These are phyloP conservation scores for Leccinum subrobustum DNA, from an alignment of 1,284 basidiomycete genomes.

Conservation along the genomic window DNA sequence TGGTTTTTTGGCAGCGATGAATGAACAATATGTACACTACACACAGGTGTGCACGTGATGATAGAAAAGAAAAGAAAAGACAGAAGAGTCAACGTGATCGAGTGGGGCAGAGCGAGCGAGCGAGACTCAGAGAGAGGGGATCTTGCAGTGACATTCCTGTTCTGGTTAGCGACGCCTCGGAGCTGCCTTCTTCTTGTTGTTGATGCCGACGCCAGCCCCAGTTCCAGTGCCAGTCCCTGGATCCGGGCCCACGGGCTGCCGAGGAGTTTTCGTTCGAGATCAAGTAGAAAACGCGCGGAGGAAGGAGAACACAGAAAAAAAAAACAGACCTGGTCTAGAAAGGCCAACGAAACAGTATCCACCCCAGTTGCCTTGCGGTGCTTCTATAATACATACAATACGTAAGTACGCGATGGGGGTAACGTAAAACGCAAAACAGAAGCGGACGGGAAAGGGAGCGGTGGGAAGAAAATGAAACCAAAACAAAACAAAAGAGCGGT, in stretches of 20 bases:
- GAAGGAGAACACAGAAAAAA: background rate
- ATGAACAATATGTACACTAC: background rate
- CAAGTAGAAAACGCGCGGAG: background rate
- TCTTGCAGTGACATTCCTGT: background rate
- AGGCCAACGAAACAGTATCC: conserved; percentile 10
- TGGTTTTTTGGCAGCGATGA: background rate
- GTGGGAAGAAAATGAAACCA: background rate
- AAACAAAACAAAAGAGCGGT: background rate
- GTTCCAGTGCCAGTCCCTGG: background rate
- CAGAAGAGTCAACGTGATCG: background rate
- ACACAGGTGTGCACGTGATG: background rate
- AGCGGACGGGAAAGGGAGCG: background rate
- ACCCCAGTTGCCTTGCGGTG: conserved; percentile 16
- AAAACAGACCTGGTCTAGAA: conserved; percentile 27
- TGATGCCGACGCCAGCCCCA: background rate
- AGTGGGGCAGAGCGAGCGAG: background rate
- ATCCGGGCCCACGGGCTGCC: conserved; percentile 4
- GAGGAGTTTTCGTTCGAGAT: background rate
- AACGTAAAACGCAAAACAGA: background rate
- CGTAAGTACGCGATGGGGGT: background rate
- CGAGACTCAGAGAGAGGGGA: too few species aligned
- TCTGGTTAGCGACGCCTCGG: conserved; percentile 24
- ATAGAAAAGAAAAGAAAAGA: background rate
- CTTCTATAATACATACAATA: conserved; percentile 20
- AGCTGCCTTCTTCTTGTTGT: conserved; percentile 22